Conservation (phyloP, 2,329 filamentous ascomycete species). For the Helicocarpus griseus region DNA sequence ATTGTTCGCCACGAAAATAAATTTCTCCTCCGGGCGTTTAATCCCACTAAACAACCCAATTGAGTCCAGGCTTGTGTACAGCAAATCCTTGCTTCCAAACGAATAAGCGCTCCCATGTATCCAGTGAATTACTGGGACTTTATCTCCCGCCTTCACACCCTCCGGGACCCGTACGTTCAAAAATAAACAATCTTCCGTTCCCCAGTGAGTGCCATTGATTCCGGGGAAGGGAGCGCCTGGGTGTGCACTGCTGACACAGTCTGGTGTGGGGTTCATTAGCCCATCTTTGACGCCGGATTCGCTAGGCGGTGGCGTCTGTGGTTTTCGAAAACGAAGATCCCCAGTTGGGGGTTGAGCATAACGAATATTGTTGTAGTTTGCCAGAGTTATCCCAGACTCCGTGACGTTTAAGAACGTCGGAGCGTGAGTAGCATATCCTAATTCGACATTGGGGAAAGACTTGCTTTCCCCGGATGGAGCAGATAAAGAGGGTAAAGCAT, state of each 20-base stretch:
- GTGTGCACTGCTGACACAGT: slow-evolving; percentile 7
- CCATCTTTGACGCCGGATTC: slow-evolving; percentile 6
- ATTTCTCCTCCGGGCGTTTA: background rate
- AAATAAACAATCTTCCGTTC: slow-evolving; percentile 9
- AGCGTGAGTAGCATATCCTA: slow-evolving; percentile 11
- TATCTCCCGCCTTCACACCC: slow-evolving; percentile 1
- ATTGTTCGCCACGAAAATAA: slow-evolving; percentile 6
- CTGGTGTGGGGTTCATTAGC: background rate
- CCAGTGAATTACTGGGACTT: slow-evolving; percentile 8
- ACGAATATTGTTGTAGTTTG: slow-evolving; percentile 13
- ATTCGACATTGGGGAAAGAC: slow-evolving; percentile 7
- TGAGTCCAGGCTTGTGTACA: background rate
- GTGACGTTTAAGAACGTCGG: slow-evolving; percentile 7
- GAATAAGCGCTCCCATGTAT: slow-evolving; percentile 5
- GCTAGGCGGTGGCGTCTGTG: slow-evolving; percentile 6
- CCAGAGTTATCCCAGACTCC: slow-evolving; percentile 3
- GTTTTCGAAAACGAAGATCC: slow-evolving; percentile 7
- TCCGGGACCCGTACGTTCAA: slow-evolving; percentile 8
- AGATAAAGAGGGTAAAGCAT: background rate
- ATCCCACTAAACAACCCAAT: slow-evolving; percentile 5
- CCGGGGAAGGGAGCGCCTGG: background rate
- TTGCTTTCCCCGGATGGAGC: background rate
- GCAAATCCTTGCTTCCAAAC: slow-evolving; percentile 4
- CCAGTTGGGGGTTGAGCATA: slow-evolving; percentile 10
- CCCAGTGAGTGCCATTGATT: slow-evolving; percentile 1